phyloP scores from a whole-genome alignment of 2,329 filamentous ascomycete genomes.

The Diplocarpon mali region DNA sequence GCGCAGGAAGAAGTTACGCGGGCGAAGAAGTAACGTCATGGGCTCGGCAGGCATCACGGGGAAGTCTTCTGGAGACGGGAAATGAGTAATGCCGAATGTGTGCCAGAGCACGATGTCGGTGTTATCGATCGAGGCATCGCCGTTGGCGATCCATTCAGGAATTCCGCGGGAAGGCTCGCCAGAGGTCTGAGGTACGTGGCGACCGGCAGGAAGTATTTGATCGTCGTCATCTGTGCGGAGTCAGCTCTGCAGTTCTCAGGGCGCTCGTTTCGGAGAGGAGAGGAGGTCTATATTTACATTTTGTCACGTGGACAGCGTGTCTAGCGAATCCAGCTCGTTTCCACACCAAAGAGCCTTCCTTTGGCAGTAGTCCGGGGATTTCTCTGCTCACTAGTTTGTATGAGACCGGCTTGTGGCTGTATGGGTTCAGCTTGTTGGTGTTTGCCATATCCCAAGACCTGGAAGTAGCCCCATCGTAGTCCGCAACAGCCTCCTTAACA shows the following conservation, averaged over 20 bases:
- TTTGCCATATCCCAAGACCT: constrained; percentile 90
- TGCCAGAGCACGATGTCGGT: constrained; percentile 88
- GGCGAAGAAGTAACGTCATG: constrained; percentile 53
- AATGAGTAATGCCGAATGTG: constrained; percentile 84
- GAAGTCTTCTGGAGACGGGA: constrained; percentile 83
- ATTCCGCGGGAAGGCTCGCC: constrained; percentile 35
- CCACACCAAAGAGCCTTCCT: constrained; percentile 64
- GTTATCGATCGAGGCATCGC: constrained; percentile 59
- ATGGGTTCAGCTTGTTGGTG: constrained; percentile 70
- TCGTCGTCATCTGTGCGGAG: constrained; percentile 38
- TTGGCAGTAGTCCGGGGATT: constrained; percentile 67
- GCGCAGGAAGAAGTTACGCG: constrained; percentile 46
- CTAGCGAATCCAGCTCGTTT: constrained; percentile 48
- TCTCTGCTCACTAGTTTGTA: constrained; percentile 90
- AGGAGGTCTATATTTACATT: constrained; percentile 53
- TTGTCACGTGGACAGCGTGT: constrained; percentile 49
- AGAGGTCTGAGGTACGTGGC: constrained; percentile 48
- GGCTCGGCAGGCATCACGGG: constrained; percentile 85
- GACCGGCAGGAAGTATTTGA: constrained; percentile 48
- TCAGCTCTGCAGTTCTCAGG: neutral
- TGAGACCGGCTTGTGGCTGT: constrained; percentile 71
- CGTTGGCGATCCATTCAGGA: constrained; percentile 43
- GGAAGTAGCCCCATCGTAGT: constrained; percentile 71
- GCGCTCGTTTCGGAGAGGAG: constrained; percentile 37
- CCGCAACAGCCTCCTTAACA: constrained; percentile 55